These are phyloP conservation scores for Bathelium albidoporum DNA, from an alignment of 495 filamentous ascomycete genomes.

Conservation along the genomic window DNA sequence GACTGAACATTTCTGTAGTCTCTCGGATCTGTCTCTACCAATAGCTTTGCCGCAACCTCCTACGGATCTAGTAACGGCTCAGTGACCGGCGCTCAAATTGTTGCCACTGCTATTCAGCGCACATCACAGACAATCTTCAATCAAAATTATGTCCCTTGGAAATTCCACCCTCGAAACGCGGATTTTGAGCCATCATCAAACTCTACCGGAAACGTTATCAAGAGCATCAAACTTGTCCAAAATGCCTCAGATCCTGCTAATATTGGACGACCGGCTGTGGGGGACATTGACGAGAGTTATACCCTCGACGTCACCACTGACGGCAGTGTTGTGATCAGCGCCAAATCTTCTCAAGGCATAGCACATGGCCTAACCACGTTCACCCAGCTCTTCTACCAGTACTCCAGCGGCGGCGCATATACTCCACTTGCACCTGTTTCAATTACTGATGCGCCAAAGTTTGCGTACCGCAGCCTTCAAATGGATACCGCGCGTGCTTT, in stretches of 20 bases:
- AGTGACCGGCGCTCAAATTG: conserved; percentile 20
- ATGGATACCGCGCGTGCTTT: conserved; percentile 61
- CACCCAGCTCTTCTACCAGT: conserved; percentile 63
- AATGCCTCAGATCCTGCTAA: conserved; percentile 41
- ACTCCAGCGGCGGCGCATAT: conserved; percentile 49
- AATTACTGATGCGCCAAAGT: conserved; percentile 57
- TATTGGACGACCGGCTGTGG: conserved; percentile 47
- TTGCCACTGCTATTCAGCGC: conserved; percentile 35
- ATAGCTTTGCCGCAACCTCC: neutral
- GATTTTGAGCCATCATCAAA: conserved; percentile 48
- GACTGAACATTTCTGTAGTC: neutral
- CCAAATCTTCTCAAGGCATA: conserved; percentile 53
- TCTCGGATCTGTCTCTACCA: neutral
- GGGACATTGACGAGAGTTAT: conserved; percentile 64
- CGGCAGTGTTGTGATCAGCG: conserved; percentile 49
- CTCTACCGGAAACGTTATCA: conserved; percentile 39
- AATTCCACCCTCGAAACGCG: conserved; percentile 50
- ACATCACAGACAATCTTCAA: conserved; percentile 45
- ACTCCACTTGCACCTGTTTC: conserved; percentile 53
- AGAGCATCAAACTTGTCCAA: conserved; percentile 48
- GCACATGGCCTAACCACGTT: conserved; percentile 60
- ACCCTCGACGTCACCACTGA: conserved; percentile 43
- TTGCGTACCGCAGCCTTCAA: conserved; percentile 62
- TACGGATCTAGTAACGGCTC: conserved; percentile 8
- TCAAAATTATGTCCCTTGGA: conserved; percentile 63